Conservation (phyloP, 495 filamentous ascomycete species). For the Apiosordaria backusii region DNA sequence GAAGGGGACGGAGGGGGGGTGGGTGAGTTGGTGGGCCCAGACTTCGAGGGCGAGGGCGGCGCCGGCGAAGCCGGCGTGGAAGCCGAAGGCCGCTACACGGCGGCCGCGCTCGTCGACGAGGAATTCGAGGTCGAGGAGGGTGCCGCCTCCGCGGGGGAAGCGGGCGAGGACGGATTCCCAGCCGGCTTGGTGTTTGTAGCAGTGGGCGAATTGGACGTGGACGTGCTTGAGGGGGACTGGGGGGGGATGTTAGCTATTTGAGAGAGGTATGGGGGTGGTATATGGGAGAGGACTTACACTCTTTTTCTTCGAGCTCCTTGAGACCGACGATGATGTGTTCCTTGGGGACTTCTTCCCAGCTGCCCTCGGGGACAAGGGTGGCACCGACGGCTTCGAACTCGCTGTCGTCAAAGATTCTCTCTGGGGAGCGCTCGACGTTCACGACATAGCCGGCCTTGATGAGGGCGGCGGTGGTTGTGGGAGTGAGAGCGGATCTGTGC, state of each 20-base stretch:
- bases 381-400: slow-evolving; percentile 64
- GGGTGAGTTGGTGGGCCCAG: slow-evolving; percentile 83
- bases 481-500: slow-evolving; percentile 53
- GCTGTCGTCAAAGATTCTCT: slow-evolving; percentile 79
- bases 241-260: slow-evolving; percentile 3
- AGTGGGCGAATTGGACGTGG: slow-evolving; percentile 78
- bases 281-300: slow-evolving; percentile 46
- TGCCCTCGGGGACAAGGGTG: slow-evolving; percentile 73
- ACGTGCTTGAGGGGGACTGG: slow-evolving; percentile 77
- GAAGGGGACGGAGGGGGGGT: slow-evolving; percentile 61
- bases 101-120: slow-evolving; percentile 74
- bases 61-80: slow-evolving; percentile 78
- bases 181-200: slow-evolving; percentile 76
- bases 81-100: slow-evolving; percentile 69
- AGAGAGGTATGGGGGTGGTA: not conserved
- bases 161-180: slow-evolving; percentile 80
- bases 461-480: slow-evolving; percentile 69
- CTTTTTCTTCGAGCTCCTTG: slow-evolving; percentile 90
- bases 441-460: slow-evolving; percentile 81
- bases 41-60: slow-evolving; percentile 77
- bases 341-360: slow-evolving; percentile 70
- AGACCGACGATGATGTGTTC: slow-evolving; percentile 85
- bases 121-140: slow-evolving; percentile 88
- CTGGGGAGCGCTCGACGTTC: slow-evolving; percentile 73
- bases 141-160: slow-evolving; percentile 78